Conservation (phyloP, 2,329 filamentous ascomycete genomes). For the Trichoderma atrobrunneum region DNA sequence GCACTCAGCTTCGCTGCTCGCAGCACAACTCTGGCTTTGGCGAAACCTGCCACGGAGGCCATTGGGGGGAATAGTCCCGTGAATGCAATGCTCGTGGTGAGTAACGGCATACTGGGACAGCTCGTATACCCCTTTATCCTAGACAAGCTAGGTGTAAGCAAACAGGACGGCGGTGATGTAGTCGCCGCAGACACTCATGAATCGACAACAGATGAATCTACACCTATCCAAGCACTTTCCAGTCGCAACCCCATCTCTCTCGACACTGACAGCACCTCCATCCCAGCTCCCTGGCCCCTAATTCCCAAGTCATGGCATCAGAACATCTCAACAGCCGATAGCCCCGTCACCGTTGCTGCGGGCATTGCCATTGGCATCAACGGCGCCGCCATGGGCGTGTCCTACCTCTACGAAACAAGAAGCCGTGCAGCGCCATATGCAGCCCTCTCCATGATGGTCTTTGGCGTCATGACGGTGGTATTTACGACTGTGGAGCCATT, state of each 20-base stretch:
- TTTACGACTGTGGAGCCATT: constrained; percentile 51
- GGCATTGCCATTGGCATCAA: constrained; percentile 57
- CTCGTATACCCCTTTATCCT: constrained; percentile 38
- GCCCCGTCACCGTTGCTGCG: constrained; percentile 42
- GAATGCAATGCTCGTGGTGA: constrained; percentile 51
- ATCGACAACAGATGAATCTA: background rate
- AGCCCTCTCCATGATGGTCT: constrained; percentile 55
- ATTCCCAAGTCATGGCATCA: constrained; percentile 6
- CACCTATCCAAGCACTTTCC: background rate
- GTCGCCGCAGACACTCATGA: background rate
- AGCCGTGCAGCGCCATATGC: constrained; percentile 55
- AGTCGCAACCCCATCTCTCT: background rate
- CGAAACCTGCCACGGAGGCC: constrained; percentile 45
- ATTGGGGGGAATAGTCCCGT: constrained; percentile 45
- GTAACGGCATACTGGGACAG: constrained; percentile 48
- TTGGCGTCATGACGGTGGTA: constrained; percentile 55
- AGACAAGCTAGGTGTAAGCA: constrained; percentile 29
- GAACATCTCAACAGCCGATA: constrained; percentile 26
- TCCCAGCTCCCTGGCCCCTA: background rate
- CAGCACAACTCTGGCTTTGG: constrained; percentile 50
- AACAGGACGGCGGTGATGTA: background rate
- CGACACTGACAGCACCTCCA: background rate
- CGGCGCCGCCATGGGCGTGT: constrained; percentile 58
- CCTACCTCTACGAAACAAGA: constrained; percentile 53
- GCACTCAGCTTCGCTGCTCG: constrained; percentile 49